Base-by-base conservation (phyloP, 192 early-diverging fungal genomes). In the Coemansia umbellata region DNA sequence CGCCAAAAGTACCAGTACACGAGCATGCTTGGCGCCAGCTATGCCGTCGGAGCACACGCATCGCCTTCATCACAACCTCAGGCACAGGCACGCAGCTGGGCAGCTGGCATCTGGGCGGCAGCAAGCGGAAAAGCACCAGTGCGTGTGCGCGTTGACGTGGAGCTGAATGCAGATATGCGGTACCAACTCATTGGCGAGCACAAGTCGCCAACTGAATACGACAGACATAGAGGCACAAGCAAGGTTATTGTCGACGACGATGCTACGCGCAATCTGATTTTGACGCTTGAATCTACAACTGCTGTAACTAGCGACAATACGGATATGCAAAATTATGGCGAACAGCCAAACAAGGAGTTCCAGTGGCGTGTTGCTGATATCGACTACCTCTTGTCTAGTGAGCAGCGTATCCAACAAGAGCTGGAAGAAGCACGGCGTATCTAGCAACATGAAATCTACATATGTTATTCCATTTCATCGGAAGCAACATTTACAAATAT, bases 321-420 rank as follows among this genome's bases (percentile, higher is more conserved):
- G 22, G 30, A 18, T 3, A 26, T 47, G 45, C 27, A 21, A 17
- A n/a, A n/a, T n/a, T n/a, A n/a, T n/a, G n/a, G n/a, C n/a, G n/a
- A 19, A 15, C 39, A 24, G 32, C 54, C 22, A 23, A 35, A 35
- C 18, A 36, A 23, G 43, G 31, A 22, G 7, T 51, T 69, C 17
- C 48, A 61, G 35, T 70, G 67, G 67, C 59, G 60, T 1, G 60
- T 70, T 5, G 67, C 67, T 10, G 67, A 70, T 32, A 63, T 70
- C 52, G 67, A 70, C 51, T 70, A 70, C 37, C 28, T 70, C 37
- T 47, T 70, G 32, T 70, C 67, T 4, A 70, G 60, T 45, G 67
- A 70, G 60, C 53, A 18, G 22, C 54, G 67, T 18, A 49, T 70
- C 45, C 33, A 49, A 37, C 14, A 50, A 3, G 60, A 63, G 39